Conservation (phyloP, 768 basidiomycete species). For the Termitomyces sp. region DNA sequence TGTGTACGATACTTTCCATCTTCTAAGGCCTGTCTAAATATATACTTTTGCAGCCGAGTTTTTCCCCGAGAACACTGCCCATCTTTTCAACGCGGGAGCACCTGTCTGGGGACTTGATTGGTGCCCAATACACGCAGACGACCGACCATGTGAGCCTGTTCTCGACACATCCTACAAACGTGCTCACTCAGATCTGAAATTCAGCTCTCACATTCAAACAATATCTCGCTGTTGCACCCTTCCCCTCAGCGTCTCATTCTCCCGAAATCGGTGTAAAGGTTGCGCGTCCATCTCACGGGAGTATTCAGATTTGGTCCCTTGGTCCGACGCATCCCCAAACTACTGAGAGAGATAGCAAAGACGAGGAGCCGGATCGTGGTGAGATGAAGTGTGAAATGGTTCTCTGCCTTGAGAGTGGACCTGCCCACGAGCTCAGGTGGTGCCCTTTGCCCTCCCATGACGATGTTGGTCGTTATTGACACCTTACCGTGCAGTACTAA, state of each 20-base stretch:
- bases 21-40: not conserved
- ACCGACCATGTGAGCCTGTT: conserved; percentile 44
- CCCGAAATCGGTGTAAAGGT: conserved; percentile 64
- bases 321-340: conserved; percentile 14
- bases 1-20: conserved; percentile 43
- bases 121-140: conserved; percentile 75
- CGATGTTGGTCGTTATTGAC: conserved; percentile 22
- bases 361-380: conserved; percentile 29
- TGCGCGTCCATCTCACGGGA: conserved; percentile 52
- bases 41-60: conserved; percentile 45
- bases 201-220: conserved; percentile 58
- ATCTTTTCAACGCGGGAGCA: conserved; percentile 83
- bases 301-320: conserved; percentile 86
- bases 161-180: not conserved
- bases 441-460: conserved; percentile 88
- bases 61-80: conserved; percentile 53
- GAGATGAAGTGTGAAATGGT: conserved; percentile 79
- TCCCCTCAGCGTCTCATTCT: conserved; percentile 60
- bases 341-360: not conserved
- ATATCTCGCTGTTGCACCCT: conserved; percentile 81
- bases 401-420: conserved; percentile 77
- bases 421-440: conserved; percentile 85
- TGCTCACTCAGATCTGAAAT: conserved; percentile 30
- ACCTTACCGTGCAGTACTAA: not conserved
- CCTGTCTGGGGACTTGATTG: conserved; percentile 92